phyloP scores from a whole-genome alignment of 352 stramenopile genomes.

The Phytophthora vignae region DNA sequence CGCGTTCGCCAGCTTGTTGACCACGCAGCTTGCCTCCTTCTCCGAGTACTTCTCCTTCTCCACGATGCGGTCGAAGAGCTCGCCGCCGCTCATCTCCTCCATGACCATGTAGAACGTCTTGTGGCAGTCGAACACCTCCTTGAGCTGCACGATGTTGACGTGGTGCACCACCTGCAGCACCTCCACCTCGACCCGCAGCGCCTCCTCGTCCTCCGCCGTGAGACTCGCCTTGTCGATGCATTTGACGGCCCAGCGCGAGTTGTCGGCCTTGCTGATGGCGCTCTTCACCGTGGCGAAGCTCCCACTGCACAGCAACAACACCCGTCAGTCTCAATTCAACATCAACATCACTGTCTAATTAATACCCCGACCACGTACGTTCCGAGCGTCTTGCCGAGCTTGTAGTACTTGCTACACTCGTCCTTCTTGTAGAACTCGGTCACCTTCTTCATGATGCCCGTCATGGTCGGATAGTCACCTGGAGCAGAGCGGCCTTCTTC shows the following conservation, averaged over 20 bases:
- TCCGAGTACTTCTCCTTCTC: conserved; percentile 94
- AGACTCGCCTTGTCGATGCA: conserved; percentile 87
- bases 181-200: conserved; percentile 83
- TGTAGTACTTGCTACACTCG: conserved; percentile 91
- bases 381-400: conserved; percentile 88
- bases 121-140: conserved; percentile 89
- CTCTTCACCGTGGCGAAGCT: conserved; percentile 90
- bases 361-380: conserved; percentile 56
- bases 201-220: conserved; percentile 83
- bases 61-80: conserved; percentile 94
- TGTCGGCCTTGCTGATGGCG: conserved; percentile 80
- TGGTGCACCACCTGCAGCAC: conserved; percentile 87
- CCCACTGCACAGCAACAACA: conserved; percentile 44
- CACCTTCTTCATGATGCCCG: conserved; percentile 86
- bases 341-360: neutral
- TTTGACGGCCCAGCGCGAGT: conserved; percentile 84
- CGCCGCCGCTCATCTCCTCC: conserved; percentile 91
- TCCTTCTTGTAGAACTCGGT: conserved; percentile 91
- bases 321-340: neutral
- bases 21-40: conserved; percentile 82
- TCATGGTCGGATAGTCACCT: conserved; percentile 48
- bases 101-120: conserved; percentile 95
- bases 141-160: conserved; percentile 89
- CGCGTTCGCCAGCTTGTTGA: conserved; percentile 87
- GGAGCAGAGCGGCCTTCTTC: conserved; percentile 24